A percentile compares a stretch with the other conserved stretches of the same genome.
These are phyloP conservation scores for Eutypella sp. DNA, from an alignment of 2,329 filamentous ascomycete species.

Conservation along the genomic window DNA sequence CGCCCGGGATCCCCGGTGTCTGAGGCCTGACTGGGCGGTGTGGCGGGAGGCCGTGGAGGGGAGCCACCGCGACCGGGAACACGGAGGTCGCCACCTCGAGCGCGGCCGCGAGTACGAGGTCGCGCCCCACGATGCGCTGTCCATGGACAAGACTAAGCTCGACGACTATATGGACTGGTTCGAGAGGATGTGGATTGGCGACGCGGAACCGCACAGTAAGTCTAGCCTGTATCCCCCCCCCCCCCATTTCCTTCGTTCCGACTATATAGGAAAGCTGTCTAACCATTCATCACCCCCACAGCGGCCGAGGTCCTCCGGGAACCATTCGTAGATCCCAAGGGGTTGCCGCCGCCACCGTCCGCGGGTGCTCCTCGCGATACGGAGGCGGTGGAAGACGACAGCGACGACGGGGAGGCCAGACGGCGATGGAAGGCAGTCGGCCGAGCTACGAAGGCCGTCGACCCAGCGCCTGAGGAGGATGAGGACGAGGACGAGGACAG, in stretches of 20 bases:
- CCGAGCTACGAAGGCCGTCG: conserved; percentile 10
- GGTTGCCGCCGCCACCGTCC: no score
- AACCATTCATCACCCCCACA: conserved; percentile 4
- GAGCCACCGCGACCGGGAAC: conserved; percentile 10
- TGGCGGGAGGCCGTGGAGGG: conserved; percentile 56
- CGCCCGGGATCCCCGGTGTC: conserved; percentile 50
- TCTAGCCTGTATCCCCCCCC: background rate
- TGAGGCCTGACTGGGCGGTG: conserved; percentile 65
- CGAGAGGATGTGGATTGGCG: conserved; percentile 57
- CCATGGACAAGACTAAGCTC: conserved; percentile 54
- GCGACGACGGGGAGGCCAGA: conserved; percentile 6
- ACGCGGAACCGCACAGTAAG: conserved; percentile 34
- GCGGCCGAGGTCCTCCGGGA: conserved; percentile 19
- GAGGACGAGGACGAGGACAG: conserved; percentile 9
- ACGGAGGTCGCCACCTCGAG: no score
- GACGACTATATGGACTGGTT: conserved; percentile 81
- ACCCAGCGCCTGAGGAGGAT: conserved; percentile 5
- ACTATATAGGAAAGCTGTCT: background rate
- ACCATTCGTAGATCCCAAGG: conserved; percentile 17
- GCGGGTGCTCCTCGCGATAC: background rate
- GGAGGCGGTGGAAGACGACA: conserved; percentile 2
- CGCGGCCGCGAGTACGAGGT: conserved; percentile 26
- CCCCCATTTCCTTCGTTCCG: background rate
- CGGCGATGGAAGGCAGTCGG: conserved; percentile 17
- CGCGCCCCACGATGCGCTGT: conserved; percentile 26